These are phyloP conservation scores for Gossypium arboreum DNA, from an alignment of 345 rosid genomes.

Conservation along the genomic window DNA sequence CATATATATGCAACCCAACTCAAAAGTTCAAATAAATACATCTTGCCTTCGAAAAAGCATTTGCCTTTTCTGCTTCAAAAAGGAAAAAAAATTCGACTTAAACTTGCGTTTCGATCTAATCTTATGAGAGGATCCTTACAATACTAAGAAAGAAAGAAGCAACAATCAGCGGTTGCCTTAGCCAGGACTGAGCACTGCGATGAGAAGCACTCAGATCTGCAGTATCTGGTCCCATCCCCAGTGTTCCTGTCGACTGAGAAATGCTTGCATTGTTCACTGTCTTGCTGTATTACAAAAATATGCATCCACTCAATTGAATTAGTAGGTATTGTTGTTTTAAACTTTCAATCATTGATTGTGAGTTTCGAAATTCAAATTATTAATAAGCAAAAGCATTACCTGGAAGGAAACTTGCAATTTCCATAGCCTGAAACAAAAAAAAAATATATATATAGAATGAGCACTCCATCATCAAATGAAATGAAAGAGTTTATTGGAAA, in stretches of 20 bases:
- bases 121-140: background rate
- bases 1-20: background rate
- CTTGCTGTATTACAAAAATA: constrained; percentile 35
- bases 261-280: constrained; percentile 41
- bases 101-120: background rate
- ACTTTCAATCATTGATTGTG: background rate
- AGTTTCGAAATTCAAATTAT: background rate
- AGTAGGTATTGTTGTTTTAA: background rate
- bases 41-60: constrained; percentile 35
- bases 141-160: constrained; percentile 15
- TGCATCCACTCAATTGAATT: background rate
- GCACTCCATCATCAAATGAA: background rate
- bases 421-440: constrained; percentile 60
- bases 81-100: background rate
- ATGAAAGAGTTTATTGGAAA: background rate
- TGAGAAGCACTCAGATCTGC: constrained; percentile 47
- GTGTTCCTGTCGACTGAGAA: constrained; percentile 33
- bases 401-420: constrained; percentile 65
- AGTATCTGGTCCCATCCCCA: constrained; percentile 37
- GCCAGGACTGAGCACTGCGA: constrained; percentile 26
- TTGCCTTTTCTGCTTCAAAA: background rate
- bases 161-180: constrained; percentile 16
- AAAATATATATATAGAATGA: background rate
- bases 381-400: constrained; percentile 33
- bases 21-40: constrained; percentile 5